A percentile compares a stretch with the other conserved stretches of the same genome.
Evolutionary conservation across 1,139 yeast species (phyloP).

Genomic region (Nematodospora anomalae): DNA sequence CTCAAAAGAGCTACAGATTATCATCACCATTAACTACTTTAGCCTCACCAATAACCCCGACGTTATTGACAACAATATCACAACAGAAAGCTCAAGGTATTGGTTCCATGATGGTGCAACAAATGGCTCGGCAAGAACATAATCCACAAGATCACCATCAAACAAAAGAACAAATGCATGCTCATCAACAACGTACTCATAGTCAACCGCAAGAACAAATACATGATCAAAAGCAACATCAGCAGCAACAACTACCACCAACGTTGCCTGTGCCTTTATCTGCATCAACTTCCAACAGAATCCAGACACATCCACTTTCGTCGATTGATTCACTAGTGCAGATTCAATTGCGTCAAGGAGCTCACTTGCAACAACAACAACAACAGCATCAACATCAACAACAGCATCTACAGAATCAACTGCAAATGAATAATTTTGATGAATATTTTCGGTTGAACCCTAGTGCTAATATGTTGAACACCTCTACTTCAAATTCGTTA

Average conservation of each 20-base stretch:
- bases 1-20: slow-evolving; percentile 2
- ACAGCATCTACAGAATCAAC: too few relatives aligned
- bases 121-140: slow-evolving; percentile 1
- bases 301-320: slow-evolving; percentile 4
- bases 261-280: slow-evolving; percentile 1
- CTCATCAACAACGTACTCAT: too few relatives aligned
- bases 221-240: slow-evolving; percentile 12
- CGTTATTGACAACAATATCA: slow-evolving; percentile 13
- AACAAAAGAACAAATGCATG: slow-evolving; percentile 1
- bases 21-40: not conserved
- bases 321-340: slow-evolving; percentile 7
- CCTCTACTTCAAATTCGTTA: slow-evolving; percentile 8
- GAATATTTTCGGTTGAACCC: slow-evolving; percentile 28
- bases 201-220: slow-evolving; percentile 13
- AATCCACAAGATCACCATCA: slow-evolving; percentile 12
- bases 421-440: slow-evolving; percentile 32
- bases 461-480: not conserved
- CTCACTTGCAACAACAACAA: not conserved
- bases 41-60: slow-evolving; percentile 16
- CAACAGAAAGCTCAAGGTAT: not conserved
- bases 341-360: slow-evolving; percentile 8
- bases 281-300: not conserved
- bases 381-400: slow-evolving; percentile 4
- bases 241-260: slow-evolving; percentile 13
- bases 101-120: not conserved